These are phyloP conservation scores for Ceratocystis harringtonii DNA, from an alignment of 2,329 filamentous ascomycete genomes.

Conservation along the genomic window DNA sequence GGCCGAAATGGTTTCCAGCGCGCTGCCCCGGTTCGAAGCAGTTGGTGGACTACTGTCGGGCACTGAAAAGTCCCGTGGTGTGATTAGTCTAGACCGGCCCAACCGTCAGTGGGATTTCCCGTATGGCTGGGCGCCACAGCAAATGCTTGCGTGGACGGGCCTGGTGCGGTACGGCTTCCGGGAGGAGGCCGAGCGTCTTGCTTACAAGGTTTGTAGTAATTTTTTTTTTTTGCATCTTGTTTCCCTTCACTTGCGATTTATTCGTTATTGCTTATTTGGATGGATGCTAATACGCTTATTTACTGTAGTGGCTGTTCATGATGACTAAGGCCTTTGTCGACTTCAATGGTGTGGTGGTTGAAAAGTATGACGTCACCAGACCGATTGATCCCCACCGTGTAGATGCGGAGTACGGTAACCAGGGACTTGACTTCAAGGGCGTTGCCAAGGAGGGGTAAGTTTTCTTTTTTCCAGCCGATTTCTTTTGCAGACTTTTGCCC, in stretches of 20 bases:
- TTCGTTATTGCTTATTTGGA: not conserved
- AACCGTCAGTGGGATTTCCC: constrained; percentile 98
- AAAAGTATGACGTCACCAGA: constrained; percentile 95
- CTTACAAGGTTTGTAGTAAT: constrained; percentile 46
- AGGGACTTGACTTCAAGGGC: constrained; percentile 87
- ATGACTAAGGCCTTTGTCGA: constrained; percentile 97
- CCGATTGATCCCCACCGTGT: constrained; percentile 84
- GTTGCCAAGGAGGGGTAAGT: constrained; percentile 90
- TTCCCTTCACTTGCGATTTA: not conserved
- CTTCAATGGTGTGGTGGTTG: constrained; percentile 94
- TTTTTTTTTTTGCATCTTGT: not conserved
- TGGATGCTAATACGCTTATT: not conserved
- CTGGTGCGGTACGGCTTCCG: constrained; percentile 82
- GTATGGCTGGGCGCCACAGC: constrained; percentile 95
- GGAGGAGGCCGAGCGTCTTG: constrained; percentile 74
- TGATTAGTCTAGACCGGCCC: constrained; percentile 63
- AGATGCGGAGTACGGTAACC: constrained; percentile 94
- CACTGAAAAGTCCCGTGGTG: constrained; percentile 75
- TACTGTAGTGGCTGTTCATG: constrained; percentile 70
- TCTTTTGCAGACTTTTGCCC: not conserved
- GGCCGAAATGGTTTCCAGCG: constrained; percentile 62
- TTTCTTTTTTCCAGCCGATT: constrained; percentile 9
- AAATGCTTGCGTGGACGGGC: constrained; percentile 94
- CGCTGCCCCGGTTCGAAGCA: constrained; percentile 74
- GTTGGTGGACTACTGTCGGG: constrained; percentile 79